Percentiles rank a stretch among this genome's conserved stretches.
These are phyloP conservation scores for Ophiocordyceps sinensis DNA, from an alignment of 2,329 filamentous ascomycete species.

Conservation along the genomic window DNA sequence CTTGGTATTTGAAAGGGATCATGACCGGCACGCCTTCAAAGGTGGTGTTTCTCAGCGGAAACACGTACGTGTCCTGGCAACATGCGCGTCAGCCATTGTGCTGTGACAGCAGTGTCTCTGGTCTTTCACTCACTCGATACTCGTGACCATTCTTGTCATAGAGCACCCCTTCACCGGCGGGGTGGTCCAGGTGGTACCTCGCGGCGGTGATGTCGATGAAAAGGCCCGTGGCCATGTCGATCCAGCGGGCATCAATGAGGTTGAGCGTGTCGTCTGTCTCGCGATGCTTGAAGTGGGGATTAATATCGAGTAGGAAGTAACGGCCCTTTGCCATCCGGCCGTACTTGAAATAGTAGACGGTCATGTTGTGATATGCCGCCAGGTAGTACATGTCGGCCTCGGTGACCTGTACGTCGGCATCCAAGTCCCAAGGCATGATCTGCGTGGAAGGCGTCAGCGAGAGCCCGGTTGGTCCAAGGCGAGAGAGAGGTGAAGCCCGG, in stretches of 20 bases:
- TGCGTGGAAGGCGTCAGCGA: constrained; percentile 12
- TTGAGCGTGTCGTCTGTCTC: constrained; percentile 24
- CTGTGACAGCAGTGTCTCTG: no score
- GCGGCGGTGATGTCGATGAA: constrained; percentile 38
- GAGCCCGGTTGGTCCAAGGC: not conserved
- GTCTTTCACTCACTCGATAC: constrained; percentile 22
- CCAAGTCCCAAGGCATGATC: constrained; percentile 65
- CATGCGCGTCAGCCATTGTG: not conserved
- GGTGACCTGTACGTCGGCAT: constrained; percentile 62
- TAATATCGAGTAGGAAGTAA: constrained; percentile 34
- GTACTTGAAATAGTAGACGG: constrained; percentile 28
- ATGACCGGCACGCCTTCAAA: constrained; percentile 54
- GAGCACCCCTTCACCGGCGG: constrained; percentile 28
- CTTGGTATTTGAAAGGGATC: constrained; percentile 48
- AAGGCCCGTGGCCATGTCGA: constrained; percentile 29
- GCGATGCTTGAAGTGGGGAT: constrained; percentile 25
- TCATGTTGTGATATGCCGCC: constrained; percentile 51
- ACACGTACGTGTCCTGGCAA: constrained; percentile 41
- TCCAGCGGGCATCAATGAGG: constrained; percentile 33
- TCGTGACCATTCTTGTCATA: constrained; percentile 37
- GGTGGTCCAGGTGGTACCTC: constrained; percentile 30
- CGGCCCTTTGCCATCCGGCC: constrained; percentile 22
- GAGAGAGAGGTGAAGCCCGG: not conserved
- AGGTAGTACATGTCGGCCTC: constrained; percentile 51
- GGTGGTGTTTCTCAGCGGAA: constrained; percentile 51